Percentiles rank a stretch among this genome's conserved stretches.
phyloP scores from a whole-genome alignment of 2,329 filamentous ascomycete genomes.

The Byssothecium circinans region DNA sequence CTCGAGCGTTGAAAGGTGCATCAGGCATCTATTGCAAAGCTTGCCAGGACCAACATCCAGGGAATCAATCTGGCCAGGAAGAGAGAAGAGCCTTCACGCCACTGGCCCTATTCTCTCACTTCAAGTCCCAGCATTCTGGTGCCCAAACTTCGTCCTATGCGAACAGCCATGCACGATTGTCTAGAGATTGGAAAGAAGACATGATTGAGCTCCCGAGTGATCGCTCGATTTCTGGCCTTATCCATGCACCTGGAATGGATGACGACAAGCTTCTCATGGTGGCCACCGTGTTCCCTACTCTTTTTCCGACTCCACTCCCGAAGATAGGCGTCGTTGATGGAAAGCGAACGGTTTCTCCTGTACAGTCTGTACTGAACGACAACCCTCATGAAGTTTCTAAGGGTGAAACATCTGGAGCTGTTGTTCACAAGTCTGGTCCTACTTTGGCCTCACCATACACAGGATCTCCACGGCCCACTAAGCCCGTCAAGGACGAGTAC shows the following conservation, averaged over 20 bases:
- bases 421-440: slow-evolving; percentile 23
- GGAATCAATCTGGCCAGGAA: slow-evolving; percentile 35
- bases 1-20: slow-evolving; percentile 48
- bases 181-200: slow-evolving; percentile 60
- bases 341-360: slow-evolving; percentile 27
- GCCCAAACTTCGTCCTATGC: slow-evolving; percentile 20
- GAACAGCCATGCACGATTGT: slow-evolving; percentile 23
- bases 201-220: slow-evolving; percentile 63
- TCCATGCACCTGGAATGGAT: slow-evolving; percentile 59
- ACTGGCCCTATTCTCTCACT: slow-evolving; percentile 62
- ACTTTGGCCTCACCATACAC: slow-evolving; percentile 23
- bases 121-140: slow-evolving; percentile 58
- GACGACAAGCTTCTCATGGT: slow-evolving; percentile 57
- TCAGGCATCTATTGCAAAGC: slow-evolving; percentile 49
- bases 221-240: slow-evolving; percentile 52
- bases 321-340: slow-evolving; percentile 44
- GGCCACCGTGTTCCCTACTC: slow-evolving; percentile 52
- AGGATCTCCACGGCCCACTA: slow-evolving; percentile 38
- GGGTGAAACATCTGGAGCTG: slow-evolving; percentile 20
- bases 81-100: slow-evolving; percentile 47
- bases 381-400: slow-evolving; percentile 29
- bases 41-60: slow-evolving; percentile 34
- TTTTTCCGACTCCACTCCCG: slow-evolving; percentile 49
- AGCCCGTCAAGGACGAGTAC: slow-evolving; percentile 52
- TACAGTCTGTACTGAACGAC: slow-evolving; percentile 35